Evolutionary conservation across 1,284 basidiomycete genomes (phyloP), one percentile per base, ranked within the genome.

Genomic region (Tremellales sp.): DNA sequence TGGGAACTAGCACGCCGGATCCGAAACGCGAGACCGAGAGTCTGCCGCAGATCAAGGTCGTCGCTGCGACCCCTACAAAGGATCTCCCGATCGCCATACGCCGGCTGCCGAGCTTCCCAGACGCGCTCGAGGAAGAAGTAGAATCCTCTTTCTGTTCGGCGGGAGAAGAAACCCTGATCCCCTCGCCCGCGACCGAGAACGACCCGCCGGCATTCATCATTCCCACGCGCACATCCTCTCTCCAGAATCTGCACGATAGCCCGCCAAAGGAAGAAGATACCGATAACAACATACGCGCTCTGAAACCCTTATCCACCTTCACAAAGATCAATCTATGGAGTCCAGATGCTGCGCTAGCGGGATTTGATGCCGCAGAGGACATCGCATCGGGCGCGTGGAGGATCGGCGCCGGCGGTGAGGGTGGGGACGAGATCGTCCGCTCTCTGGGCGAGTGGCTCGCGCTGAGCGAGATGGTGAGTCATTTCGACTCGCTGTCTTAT

Each of bases 351-450:
- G 57, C 63, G 1, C 38, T 71, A 4, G 50, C 64, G 1, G 68
- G 68, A 1, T 68, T 61, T 39, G 53, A 52, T 2, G 22, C 25
- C 19, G 38, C 12, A 2, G 40, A 43, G 8, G 37, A 24, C 16
- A 26, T 25, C 27, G 37, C 22, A 25, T 54, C 51, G 29, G 57
- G 59, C 6, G 68, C 66, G 67, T 71, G 68, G 68, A 55, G 63
- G 13, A 39, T 38, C 10, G 67, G 65, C 12, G 68, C 66, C 6
- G 62, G 57, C 1, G 68, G 67, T 10, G 68, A 71, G 48, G 68
- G 68, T 16, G 67, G 67, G 3, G 67, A 69, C 49, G 68, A 69
- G 50, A 58, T 69, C 26, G 63, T 71, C n/a, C 46, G 67, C 29
- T 61, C 58, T 13, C 54, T 71, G 48, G 68, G 68, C 14, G 67